Conservation (phyloP, 306 rosid genomes). For the Sicyos edulis region DNA sequence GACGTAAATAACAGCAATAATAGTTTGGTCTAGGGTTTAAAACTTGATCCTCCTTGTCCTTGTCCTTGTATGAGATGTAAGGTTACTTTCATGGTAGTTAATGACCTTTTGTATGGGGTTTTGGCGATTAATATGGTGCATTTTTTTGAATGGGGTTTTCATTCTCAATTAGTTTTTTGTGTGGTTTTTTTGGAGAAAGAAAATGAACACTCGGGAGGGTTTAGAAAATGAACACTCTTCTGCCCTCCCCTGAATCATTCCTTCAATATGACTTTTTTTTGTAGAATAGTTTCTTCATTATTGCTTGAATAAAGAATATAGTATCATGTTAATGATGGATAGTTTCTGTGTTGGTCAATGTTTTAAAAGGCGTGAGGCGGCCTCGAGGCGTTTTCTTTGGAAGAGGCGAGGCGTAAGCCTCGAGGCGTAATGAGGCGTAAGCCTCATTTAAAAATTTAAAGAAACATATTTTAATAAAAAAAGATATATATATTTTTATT, state of each 20-base stretch:
- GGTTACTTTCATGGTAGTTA: background rate
- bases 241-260: background rate
- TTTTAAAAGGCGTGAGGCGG: too few species aligned
- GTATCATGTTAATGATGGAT: background rate
- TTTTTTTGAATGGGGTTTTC: background rate
- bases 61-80: background rate
- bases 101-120: background rate
- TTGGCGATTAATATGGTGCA: background rate
- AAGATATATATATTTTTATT: too few species aligned
- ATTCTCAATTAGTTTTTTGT: background rate
- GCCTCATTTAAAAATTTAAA: too few species aligned
- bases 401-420: too few species aligned
- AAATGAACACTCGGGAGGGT: background rate
- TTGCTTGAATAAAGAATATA: background rate
- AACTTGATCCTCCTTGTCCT: background rate
- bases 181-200: background rate
- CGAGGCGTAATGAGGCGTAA: too few species aligned
- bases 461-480: too few species aligned
- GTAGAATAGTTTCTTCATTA: background rate
- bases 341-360: background rate
- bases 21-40: background rate
- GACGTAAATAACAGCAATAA: background rate
- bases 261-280: background rate
- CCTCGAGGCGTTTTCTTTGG: too few species aligned
- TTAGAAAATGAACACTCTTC: background rate